Base-by-base conservation (phyloP, 23 red algal genomes). In the Gracilaria gracilis region DNA sequence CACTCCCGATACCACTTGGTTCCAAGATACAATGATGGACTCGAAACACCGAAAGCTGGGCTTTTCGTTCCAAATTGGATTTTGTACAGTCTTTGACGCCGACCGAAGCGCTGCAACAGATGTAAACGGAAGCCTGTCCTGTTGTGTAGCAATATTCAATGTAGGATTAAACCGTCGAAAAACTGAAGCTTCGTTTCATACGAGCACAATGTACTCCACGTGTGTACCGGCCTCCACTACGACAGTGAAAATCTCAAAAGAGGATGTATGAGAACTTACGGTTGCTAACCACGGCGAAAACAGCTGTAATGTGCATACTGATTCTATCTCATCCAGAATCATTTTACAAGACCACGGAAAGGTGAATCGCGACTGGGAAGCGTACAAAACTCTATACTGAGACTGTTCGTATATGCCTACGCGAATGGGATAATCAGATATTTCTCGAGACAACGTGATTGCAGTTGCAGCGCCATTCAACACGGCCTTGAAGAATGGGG, bases 171-270 rank as follows among this genome's bases (percentile, higher is more conserved):
- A 21, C 42, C 40, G 20, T 25, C 50, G 72, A 31, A 42, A 4
- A 37, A n/a, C 40, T 9, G 25, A 49, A 21, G 23, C 20, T 4
- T 77, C 25, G 23, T 51, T 49, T 0, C 5, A 50, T 20, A 77
- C 72, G 37, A 46, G 39, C 69, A 75, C 37, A 7, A 9, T 49
- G 39, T 77, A 77, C 72, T 49, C 39, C 9, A 77, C 72, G 4
- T 42, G 72, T 7, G 72, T 77, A 13, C 42, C 72, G 8, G 72
- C 72, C 42, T 77, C 72, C 0, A 77, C 42, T 29, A 40, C 72
- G 40, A 77, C 72, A 9, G 72, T 77, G 0, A 42, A 77, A 77
- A 77, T 77, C 72, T 50, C 34, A 50, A 77, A 77, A 23, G 9
- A 51, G 11, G 72, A 77, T 1, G 46, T 31, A 19, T 48, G 20